A percentile compares a stretch with the other conserved stretches of the same genome.
Conservation (phyloP, 2,329 filamentous ascomycete species). For the Penicillium sp. region DNA sequence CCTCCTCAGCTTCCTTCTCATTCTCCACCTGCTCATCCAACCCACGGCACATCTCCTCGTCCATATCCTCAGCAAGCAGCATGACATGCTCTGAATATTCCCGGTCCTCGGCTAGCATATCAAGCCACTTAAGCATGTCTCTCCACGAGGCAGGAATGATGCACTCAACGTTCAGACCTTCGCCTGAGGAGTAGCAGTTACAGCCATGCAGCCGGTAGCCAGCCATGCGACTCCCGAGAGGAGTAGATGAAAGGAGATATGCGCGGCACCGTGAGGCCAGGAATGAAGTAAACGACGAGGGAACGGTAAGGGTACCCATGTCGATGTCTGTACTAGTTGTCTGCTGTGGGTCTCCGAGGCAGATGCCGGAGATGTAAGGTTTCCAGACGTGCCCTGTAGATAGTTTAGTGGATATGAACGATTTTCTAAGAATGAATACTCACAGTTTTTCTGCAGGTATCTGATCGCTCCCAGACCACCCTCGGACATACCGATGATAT, state of each 20-base stretch:
- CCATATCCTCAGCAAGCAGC: constrained; percentile 24
- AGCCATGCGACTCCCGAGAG: constrained; percentile 54
- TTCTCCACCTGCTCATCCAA: constrained; percentile 4
- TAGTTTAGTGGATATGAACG: not conserved
- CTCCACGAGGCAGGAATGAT: constrained; percentile 59
- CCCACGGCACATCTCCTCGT: constrained; percentile 1
- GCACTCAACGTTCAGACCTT: constrained; percentile 58
- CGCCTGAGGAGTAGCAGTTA: constrained; percentile 69
- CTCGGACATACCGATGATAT: constrained; percentile 70
- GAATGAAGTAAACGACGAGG: constrained; percentile 31
- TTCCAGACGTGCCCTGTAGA: constrained; percentile 41
- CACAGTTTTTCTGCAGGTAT: constrained; percentile 59
- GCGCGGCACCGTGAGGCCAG: constrained; percentile 57
- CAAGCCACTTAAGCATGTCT: constrained; percentile 61
- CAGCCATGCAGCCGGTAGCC: constrained; percentile 59
- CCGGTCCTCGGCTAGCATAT: constrained; percentile 53
- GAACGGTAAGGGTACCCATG: constrained; percentile 2
- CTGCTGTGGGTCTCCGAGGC: constrained; percentile 41
- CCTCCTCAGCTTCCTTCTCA: not conserved
- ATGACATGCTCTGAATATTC: constrained; percentile 40
- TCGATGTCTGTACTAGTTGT: constrained; percentile 28
- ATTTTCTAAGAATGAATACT: constrained; percentile 32
- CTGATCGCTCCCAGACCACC: constrained; percentile 59
- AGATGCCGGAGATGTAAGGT: constrained; percentile 41
- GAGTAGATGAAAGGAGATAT: constrained; percentile 57